Base-by-base conservation (phyloP, 2,329 filamentous ascomycete genomes). In the Sclerotinia minor region DNA sequence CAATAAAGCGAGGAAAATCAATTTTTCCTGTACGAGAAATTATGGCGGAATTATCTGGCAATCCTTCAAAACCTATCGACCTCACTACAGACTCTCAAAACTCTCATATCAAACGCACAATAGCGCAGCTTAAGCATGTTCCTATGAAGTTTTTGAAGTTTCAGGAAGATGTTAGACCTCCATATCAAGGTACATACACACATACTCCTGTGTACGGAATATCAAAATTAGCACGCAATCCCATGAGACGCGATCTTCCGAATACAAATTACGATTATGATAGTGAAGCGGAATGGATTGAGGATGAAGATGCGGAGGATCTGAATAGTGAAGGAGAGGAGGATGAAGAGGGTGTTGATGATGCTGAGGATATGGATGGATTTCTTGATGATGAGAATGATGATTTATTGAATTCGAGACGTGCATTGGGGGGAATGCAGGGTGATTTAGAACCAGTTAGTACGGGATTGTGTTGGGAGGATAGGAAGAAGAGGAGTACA, bases 381-480 rank as follows among this genome's bases (percentile, higher is more conserved):
- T 82, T 83, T 49, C 71, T 82, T 0, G 90, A 91, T 68, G 86
- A 86, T 47, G 89, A 90, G 73, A 87, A 91, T 65, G 92, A 95
- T 69, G 85, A 80, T 69, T 80, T 79, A 76, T 81, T 79, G 71
- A 69, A 71, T 49, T 69, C 82, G 77, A 84, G 85, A 81, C 81
- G 85, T 77, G 58, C 58, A n/a, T 2, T 61, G 32, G 78, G 89
- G 79, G 78, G 84, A 8, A 80, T 85, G 74, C 85, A 81, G 44
- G 87, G 88, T 41, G 88, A 92, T 71, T 83, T 96, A 74, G 87
- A 94, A 75, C 92, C 93, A 0, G 82, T 90, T 53, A 91, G 85
- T 76, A 92, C 88, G 4, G 95, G 94, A 0, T 80, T 98, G 13
- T 95, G 90, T 76, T 99, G 93, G 86, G 92, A 96, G 75, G 84